These are phyloP conservation scores for Massariosphaeria phaeospora DNA, from an alignment of 495 filamentous ascomycete species.

Conservation along the genomic window DNA sequence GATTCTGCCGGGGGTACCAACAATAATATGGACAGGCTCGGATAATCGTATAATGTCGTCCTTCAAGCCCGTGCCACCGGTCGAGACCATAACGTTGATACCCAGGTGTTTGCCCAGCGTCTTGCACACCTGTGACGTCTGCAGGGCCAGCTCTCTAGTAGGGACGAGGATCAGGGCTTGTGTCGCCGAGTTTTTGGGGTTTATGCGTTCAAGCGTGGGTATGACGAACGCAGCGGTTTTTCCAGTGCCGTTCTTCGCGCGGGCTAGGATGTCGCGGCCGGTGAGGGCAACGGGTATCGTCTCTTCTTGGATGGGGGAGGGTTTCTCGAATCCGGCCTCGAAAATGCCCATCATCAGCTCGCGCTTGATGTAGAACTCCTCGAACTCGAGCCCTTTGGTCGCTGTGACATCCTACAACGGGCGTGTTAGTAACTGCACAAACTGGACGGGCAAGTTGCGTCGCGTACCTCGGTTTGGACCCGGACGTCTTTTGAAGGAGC, in stretches of 20 bases:
- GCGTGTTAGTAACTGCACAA: background rate
- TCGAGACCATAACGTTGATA: conserved; percentile 98
- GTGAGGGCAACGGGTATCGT: conserved; percentile 94
- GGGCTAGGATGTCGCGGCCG: conserved; percentile 88
- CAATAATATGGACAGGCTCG: conserved; percentile 93
- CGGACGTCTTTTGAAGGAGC: conserved; percentile 76
- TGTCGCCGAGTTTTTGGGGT: conserved; percentile 89
- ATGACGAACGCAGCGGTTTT: conserved; percentile 99
- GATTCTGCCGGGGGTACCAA: conserved; percentile 93
- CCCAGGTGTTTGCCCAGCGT: conserved; percentile 94
- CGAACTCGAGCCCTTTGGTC: conserved; percentile 95
- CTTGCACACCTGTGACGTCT: conserved; percentile 98
- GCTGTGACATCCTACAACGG: conserved; percentile 79
- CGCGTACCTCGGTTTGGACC: conserved; percentile 84
- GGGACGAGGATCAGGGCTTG: conserved; percentile 95
- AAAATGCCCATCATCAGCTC: conserved; percentile 98
- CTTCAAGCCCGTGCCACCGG: conserved; percentile 86
- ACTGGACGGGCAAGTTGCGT: background rate
- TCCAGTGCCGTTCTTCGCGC: conserved; percentile 97
- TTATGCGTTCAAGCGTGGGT: conserved; percentile 89
- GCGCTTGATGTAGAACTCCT: conserved; percentile 91
- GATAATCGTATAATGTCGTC: conserved; percentile 95
- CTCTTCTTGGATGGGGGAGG: conserved; percentile 98
- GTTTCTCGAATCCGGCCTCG: conserved; percentile 97
- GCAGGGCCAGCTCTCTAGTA: conserved; percentile 94